Evolutionary conservation across 2,329 filamentous ascomycete genomes (phyloP), one percentile per base, ranked within the genome.

Genomic region (Gremmenia infestans): DNA sequence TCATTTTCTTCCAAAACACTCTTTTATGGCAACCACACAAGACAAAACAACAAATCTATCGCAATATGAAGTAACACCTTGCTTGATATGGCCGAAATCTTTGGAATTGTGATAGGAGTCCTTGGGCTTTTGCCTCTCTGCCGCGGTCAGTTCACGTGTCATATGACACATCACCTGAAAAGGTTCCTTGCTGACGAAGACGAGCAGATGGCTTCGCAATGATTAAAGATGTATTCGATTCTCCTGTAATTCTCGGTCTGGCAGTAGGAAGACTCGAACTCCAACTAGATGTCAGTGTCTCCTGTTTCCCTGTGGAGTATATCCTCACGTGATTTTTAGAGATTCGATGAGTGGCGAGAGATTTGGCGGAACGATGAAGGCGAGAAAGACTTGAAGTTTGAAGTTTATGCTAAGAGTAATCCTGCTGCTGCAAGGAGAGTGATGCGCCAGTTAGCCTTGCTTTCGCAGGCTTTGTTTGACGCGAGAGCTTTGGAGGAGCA

Each of bases 321-420:
- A 50, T 51, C 15, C 55, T 60, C 58, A 63, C 61, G 58, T 61
- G 57, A 60, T 46, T 11, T 9, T 7, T 37, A 66, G 64, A 46
- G 60, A 51, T 66, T 51, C 50, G 63, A 66, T 52, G 54, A 66
- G 55, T 66, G 64, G 64, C 50, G 63, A 50, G 63, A 65, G 32
- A 63, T 66, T n/a, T 66, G 64, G 64, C 51, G 57, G 35, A 56
- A 28, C 40, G 61, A 61, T 11, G 56, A 61, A 14, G 64, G 63
- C 14, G 60, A 62, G 32, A 45, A 47, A 12, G 64, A 66, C 48
- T 50, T 61, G 7, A 64, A 59, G 23, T 66, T 66, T 40, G 64
- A 66, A 25, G 42, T 28, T 3, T 66, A 60, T 55, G 60, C 63
- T 5, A 65, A 66, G 39, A 53, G 35, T 12, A 60, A 62, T 50